A percentile compares a stretch with the other conserved stretches of the same genome.
These are phyloP conservation scores for Wallacemonas sp. DNA, from an alignment of 208 protist genomes.

Conservation along the genomic window DNA sequence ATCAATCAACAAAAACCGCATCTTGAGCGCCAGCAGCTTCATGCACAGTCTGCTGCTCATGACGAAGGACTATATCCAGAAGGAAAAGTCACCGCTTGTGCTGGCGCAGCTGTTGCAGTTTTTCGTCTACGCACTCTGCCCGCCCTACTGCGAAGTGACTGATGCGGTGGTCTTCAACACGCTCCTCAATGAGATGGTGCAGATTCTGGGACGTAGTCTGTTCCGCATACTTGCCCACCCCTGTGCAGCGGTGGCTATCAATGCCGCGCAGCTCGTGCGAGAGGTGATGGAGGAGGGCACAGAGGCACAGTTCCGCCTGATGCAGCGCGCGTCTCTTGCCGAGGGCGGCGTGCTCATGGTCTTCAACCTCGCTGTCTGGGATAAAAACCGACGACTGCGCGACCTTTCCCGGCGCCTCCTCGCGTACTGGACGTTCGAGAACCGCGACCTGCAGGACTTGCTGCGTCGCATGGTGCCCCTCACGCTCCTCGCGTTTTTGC, in stretches of 20 bases:
- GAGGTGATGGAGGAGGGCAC: constrained; percentile 92
- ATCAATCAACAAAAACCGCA: constrained; percentile 85
- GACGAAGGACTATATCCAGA: constrained; percentile 65
- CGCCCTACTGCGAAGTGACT: constrained; percentile 90
- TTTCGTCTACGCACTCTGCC: constrained; percentile 90
- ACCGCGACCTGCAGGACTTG: constrained; percentile 77
- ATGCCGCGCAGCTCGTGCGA: constrained; percentile 87
- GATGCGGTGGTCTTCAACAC: constrained; percentile 64
- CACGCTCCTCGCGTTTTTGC: constrained; percentile 82
- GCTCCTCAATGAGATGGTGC: constrained; percentile 66
- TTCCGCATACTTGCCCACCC: constrained; percentile 79
- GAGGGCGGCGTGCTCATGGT: constrained; percentile 88
- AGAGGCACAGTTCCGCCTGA: constrained; percentile 69
- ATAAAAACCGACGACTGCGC: constrained; percentile 55
- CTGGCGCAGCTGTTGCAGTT: constrained; percentile 84
- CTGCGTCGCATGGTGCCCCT: constrained; percentile 87
- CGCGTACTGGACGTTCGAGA: constrained; percentile 84
- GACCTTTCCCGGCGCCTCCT: constrained; percentile 87
- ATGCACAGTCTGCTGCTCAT: constrained; percentile 64
- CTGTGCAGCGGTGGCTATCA: constrained; percentile 80
- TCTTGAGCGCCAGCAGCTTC: constrained; percentile 76
- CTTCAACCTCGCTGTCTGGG: constrained; percentile 83
- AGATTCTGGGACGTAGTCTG: constrained; percentile 64
- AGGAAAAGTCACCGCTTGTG: constrained; percentile 80
- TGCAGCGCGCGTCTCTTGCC: constrained; percentile 83